Evolutionary conservation across 208 protist species (phyloP).

Genomic region (Naegleria lovaniensis): DNA sequence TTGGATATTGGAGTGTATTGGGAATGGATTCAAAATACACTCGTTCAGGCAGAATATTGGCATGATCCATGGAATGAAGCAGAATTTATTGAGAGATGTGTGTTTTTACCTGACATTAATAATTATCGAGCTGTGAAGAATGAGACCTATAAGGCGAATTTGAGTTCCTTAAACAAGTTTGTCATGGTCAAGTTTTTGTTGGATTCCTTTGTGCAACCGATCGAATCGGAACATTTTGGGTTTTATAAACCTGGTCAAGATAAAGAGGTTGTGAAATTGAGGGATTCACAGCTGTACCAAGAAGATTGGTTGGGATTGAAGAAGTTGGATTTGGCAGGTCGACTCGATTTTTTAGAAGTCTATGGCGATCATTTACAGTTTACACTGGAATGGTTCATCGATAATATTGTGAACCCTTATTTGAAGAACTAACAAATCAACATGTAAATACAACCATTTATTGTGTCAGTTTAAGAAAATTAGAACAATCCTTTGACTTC

Average conservation of each 20-base stretch:
- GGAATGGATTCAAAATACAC: conserved; percentile 25
- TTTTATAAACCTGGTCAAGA: conserved; percentile 44
- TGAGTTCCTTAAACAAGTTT: conserved; percentile 38
- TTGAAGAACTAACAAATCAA: background rate
- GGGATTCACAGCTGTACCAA: conserved; percentile 39
- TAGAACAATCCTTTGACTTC: conserved; percentile 84
- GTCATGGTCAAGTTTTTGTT: conserved; percentile 42
- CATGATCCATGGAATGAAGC: conserved; percentile 38
- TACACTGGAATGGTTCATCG: conserved; percentile 37
- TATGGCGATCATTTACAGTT: conserved; percentile 42
- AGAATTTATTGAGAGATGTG: conserved; percentile 35
- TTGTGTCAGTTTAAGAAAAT: conserved; percentile 28
- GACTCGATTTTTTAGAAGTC: conserved; percentile 34
- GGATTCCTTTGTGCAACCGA: conserved; percentile 36
- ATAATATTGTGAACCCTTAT: conserved; percentile 35
- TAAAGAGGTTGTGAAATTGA: conserved; percentile 35
- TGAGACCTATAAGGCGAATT: conserved; percentile 40
- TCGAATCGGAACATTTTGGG: conserved; percentile 47
- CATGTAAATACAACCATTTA: too few relatives aligned
- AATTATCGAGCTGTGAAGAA: conserved; percentile 45
- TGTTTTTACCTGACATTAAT: conserved; percentile 52
- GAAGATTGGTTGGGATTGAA: conserved; percentile 49
- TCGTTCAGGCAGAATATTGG: conserved; percentile 45
- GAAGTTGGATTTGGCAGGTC: conserved; percentile 34
- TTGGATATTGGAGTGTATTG: conserved; percentile 26